These are phyloP conservation scores for Arthrobotrys entomopaga DNA, from an alignment of 2,329 filamentous ascomycete species.

Conservation along the genomic window DNA sequence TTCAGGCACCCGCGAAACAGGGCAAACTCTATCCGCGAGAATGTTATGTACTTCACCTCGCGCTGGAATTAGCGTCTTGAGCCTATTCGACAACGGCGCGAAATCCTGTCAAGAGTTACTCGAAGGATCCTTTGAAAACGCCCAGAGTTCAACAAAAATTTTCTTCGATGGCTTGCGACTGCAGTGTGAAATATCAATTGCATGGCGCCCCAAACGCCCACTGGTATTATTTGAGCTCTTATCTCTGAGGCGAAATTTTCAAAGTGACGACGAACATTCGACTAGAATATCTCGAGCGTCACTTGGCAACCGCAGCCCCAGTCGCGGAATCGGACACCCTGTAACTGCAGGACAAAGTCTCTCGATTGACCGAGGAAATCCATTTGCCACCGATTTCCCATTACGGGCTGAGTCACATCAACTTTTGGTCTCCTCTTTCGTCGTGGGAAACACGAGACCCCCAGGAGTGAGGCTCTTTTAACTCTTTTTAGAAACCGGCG, in stretches of 20 bases:
- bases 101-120: slow-evolving; percentile 20
- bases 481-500: background rate
- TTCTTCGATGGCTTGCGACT: background rate
- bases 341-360: background rate
- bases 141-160: background rate
- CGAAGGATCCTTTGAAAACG: slow-evolving; percentile 5
- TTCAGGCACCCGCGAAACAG: slow-evolving; percentile 48
- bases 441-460: background rate
- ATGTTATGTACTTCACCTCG: no score
- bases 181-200: no score
- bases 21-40: slow-evolving; percentile 42
- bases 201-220: no score
- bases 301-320: no score
- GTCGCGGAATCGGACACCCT: slow-evolving; percentile 12
- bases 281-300: no score
- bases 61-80: background rate
- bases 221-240: background rate
- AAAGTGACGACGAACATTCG: no score
- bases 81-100: background rate
- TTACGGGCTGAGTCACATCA: background rate
- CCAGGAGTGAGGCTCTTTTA: slow-evolving; percentile 7
- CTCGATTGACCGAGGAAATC: background rate
- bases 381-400: slow-evolving; percentile 15
- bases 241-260: background rate
- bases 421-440: background rate